Conservation (phyloP, 352 stramenopile species). For the Pythium periplocum region DNA sequence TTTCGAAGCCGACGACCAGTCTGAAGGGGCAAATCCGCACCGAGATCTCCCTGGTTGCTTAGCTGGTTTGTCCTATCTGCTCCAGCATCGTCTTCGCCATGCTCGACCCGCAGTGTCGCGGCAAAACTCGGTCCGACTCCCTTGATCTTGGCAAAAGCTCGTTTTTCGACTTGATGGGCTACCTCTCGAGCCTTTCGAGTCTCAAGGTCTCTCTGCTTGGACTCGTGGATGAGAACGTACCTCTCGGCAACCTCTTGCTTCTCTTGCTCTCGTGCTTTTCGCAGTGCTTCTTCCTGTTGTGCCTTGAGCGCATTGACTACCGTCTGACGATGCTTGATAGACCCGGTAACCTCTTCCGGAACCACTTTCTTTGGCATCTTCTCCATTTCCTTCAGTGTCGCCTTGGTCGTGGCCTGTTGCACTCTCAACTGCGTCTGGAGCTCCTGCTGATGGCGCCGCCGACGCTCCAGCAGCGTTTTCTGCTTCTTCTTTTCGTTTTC, state of each 20-base stretch:
- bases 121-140: conserved; percentile 14
- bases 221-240: conserved; percentile 2
- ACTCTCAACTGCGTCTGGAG: conserved; percentile 2
- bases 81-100: too few relatives aligned
- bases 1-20: too few relatives aligned
- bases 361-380: neutral
- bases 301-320: too few relatives aligned
- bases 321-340: neutral
- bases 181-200: neutral
- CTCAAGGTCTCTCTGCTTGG: neutral
- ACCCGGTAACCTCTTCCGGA: neutral
- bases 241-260: conserved; percentile 1
- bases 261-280: neutral
- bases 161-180: conserved; percentile 7
- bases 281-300: conserved; percentile 4
- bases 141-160: conserved; percentile 9
- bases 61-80: too few relatives aligned
- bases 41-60: too few relatives aligned
- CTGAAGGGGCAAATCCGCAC: too few relatives aligned
- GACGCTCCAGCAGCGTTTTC: neutral
- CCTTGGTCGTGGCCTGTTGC: conserved; percentile 14
- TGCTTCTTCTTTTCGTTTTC: too few relatives aligned
- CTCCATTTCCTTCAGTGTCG: conserved; percentile 3
- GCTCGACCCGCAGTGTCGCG: conserved; percentile 9
- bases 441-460: conserved; percentile 1